Conservation (phyloP, 305 asterid species). For the Petunia hybrid region DNA sequence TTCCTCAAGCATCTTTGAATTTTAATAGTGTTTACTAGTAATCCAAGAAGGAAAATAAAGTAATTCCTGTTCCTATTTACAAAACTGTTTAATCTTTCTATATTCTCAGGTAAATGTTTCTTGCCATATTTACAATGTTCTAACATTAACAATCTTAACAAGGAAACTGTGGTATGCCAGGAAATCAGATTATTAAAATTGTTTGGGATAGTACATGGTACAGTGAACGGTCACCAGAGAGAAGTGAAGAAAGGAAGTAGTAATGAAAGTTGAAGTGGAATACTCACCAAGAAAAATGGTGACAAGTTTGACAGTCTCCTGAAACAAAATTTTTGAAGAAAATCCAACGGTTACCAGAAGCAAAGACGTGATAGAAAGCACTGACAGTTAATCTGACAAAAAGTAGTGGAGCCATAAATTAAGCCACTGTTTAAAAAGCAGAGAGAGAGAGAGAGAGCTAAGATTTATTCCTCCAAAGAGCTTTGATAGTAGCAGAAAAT, state of each 20-base stretch:
- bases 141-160: background rate
- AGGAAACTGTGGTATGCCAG: background rate
- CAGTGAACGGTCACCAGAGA: background rate
- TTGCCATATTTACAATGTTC: background rate
- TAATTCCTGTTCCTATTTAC: background rate
- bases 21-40: background rate
- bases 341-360: background rate
- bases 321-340: background rate
- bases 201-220: background rate
- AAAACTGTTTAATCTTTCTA: background rate
- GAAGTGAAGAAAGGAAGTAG: background rate
- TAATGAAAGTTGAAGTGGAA: background rate
- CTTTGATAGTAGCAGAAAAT: background rate
- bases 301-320: background rate
- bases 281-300: conserved; percentile 1
- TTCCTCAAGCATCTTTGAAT: background rate
- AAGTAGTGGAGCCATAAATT: background rate
- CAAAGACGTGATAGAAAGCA: background rate
- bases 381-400: background rate
- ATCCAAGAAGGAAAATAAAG: background rate
- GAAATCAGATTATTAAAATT: background rate
- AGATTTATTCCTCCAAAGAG: background rate
- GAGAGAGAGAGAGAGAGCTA: background rate
- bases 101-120: conserved; percentile 11
- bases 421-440: background rate